Conservation (phyloP, 768 basidiomycete species). For the Suillus lakei region DNA sequence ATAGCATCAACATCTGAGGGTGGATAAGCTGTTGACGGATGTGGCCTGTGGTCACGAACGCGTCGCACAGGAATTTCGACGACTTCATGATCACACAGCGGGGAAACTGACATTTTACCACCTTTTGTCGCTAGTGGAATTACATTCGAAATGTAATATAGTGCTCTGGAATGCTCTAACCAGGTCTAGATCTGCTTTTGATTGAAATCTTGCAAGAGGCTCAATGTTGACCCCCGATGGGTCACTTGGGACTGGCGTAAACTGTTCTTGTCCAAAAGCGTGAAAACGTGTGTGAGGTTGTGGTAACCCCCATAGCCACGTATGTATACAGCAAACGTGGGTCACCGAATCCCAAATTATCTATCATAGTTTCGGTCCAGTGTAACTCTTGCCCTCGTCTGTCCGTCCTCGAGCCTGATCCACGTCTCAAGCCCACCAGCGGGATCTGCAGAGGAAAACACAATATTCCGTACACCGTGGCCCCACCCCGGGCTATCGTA, state of each 20-base stretch:
- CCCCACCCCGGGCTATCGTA: constrained; percentile 58
- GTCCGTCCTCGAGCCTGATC: constrained; percentile 65
- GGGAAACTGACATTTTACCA: no score
- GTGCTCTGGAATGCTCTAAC: no score
- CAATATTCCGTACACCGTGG: constrained; percentile 65
- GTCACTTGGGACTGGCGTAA: background rate
- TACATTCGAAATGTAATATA: no score
- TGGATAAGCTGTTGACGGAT: no score
- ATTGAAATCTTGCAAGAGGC: no score
- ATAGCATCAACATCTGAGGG: no score
- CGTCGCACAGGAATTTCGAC: no score
- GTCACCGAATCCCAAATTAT: background rate
- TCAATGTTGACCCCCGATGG: no score
- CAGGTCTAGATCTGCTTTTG: no score
- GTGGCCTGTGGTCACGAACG: no score
- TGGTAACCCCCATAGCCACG: background rate
- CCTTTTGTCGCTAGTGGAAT: no score
- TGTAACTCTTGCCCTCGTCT: constrained; percentile 55
- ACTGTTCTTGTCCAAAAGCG: background rate
- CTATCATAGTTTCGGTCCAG: constrained; percentile 37
- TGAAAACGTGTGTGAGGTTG: background rate
- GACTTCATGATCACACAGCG: no score
- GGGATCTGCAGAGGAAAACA: constrained; percentile 55
- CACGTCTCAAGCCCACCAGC: constrained; percentile 57
- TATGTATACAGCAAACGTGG: background rate